Evolutionary conservation across 257 asterid species (phyloP), one percentile per base, ranked within the genome.

Genomic region (Petunia secreta): DNA sequence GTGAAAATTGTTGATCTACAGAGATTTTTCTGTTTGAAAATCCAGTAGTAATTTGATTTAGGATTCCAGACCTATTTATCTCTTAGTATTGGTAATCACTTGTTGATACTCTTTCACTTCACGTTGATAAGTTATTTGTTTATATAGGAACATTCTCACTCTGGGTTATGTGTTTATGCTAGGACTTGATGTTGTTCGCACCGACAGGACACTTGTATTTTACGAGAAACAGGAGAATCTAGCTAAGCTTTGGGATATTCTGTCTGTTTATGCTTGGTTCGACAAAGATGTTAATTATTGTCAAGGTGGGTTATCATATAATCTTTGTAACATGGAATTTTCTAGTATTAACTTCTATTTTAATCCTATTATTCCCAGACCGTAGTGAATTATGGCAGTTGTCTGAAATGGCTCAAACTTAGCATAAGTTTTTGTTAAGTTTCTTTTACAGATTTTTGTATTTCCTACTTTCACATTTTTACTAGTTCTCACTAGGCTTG

Each of bases 141-240:
- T 79, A 53, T 58, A 38, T 25, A 59, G 67, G 80, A 16, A 82
- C 48, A 34, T 11, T 75, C 25, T 82, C 34, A 75, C 82, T n/a
- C 54, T 75, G 62, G 59, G 2, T 34, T 71, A 64, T 38, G 78
- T 83, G 44, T 85, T 48, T 52, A 6, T 86, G 75, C 67, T 84
- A 95, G 98, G 99, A 79, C 93, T 95, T 11, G 98, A 95, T 85
- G 99, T 95, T 78, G 88, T 84, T 57, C 97, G 99, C 44, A 95
- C 99, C 0, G 99, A 95, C 86, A 84, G 99, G 83, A 92, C 95
- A 2, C 89, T 95, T 14, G 82, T 87, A 64, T 95, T 89, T 69
- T 95, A 88, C 55, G 98, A 93, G 91, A 89, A 86, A 82, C 93
- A 95, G 85, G 92, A 91, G 66, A 89, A 95, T 85, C 80, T 93